Base-by-base conservation (phyloP, 148 eudicot species). In the Rhododendron molle region DNA sequence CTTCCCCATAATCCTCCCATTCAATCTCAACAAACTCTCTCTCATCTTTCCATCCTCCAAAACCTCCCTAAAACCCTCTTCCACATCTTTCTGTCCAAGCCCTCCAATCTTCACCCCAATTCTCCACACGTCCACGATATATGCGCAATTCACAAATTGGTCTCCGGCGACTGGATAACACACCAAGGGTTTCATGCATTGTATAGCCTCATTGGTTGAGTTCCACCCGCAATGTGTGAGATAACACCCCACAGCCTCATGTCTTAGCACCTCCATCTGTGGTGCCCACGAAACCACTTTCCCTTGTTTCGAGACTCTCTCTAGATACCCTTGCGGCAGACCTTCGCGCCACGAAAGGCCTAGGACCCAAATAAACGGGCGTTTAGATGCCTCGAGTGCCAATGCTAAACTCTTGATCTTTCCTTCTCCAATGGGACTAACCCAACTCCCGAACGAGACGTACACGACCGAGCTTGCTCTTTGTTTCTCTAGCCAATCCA, bases 211-310 rank as follows among this genome's bases (percentile, higher is more conserved):
- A 65, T 91, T 56, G 0, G 93, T 96, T 2, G 98, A 96, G 87
- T 96, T 96, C 97, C 98, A 94, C 2, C 98, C 98, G 78, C 98
- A 96, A 56, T 96, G 98, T 0, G 97, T 94, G 0, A 94, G 87
- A 56, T 89, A 96, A 84, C 93, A 96, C 58, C 93, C 93, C 34
- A 94, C 92, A 0, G 92, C 92, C 80, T 84, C 50, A 5, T 93
- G 96, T 74, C 87, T 88, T n/a, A 96, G 79, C 23, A 96, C 91
- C 30, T 92, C 89, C 60, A 90, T 78, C 87, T 96, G 98, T 30
- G 98, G 97, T 12, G 96, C 98, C 97, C 98, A 94, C 20, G 90
- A 73, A 7, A 94, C 94, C 18, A 96, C 83, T 77, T 88, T 93
- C 34, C 97, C 98, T 49, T 26, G 86, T 0, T 52, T 32, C 4